These are phyloP conservation scores for Nannochloropsis granulata DNA, from an alignment of 108 stramenopile species.

Conservation along the genomic window DNA sequence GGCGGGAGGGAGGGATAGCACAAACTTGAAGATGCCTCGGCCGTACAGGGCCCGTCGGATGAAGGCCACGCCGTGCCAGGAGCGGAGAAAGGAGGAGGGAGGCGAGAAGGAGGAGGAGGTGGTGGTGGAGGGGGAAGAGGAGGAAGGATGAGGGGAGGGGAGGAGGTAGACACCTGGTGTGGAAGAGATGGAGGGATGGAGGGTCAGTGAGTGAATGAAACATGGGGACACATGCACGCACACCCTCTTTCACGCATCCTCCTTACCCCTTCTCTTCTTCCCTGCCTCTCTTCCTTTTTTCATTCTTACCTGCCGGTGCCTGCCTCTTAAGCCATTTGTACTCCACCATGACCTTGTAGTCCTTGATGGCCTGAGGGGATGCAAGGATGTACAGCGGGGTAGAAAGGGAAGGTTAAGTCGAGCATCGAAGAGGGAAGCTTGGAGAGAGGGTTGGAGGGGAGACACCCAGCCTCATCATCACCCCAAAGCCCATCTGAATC, in stretches of 20 bases:
- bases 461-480: too few relatives aligned
- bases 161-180: neutral
- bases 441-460: too few relatives aligned
- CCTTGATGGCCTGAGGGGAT: slow-evolving; percentile 38
- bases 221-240: neutral
- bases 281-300: neutral
- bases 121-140: neutral
- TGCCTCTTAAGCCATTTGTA: slow-evolving; percentile 79
- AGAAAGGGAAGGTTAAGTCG: neutral
- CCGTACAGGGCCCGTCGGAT: neutral
- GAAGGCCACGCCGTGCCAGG: neutral
- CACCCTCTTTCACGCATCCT: neutral
- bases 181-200: neutral
- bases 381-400: neutral
- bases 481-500: too few relatives aligned
- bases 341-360: slow-evolving; percentile 84
- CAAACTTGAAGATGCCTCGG: slow-evolving; percentile 83
- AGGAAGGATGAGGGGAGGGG: neutral
- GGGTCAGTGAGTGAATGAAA: neutral
- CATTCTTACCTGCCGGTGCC: slow-evolving; percentile 59
- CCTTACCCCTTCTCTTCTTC: neutral
- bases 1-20: slow-evolving; percentile 42
- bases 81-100: neutral
- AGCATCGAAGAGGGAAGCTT: too few relatives aligned
- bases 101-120: neutral